Percentiles rank a stretch among this genome's conserved stretches.
phyloP scores from a whole-genome alignment of 139 green algal species.

The Micromonas commoda region DNA sequence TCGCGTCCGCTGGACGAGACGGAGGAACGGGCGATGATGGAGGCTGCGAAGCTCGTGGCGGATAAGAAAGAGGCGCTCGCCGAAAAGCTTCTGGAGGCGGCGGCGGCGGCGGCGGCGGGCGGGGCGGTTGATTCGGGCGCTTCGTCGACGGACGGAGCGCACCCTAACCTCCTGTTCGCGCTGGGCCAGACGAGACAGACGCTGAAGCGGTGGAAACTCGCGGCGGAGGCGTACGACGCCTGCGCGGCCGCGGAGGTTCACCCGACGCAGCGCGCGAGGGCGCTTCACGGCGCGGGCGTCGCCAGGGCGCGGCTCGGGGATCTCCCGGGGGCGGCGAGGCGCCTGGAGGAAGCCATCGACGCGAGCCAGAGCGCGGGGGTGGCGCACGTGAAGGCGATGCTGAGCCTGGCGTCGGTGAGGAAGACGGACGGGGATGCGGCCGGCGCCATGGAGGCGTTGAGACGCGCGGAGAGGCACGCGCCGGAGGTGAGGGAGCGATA shows the following conservation, averaged over 20 bases:
- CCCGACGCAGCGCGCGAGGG: neutral
- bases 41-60: neutral
- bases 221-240: neutral
- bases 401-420: neutral
- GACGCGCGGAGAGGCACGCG: neutral
- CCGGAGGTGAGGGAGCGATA: conserved; percentile 3
- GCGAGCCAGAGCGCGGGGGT: neutral
- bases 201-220: conserved; percentile 12
- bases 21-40: neutral
- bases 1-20: neutral
- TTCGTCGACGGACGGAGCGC: neutral
- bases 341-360: neutral
- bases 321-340: neutral
- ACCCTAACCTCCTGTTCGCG: conserved; percentile 2
- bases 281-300: neutral
- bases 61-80: neutral
- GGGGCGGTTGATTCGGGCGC: neutral
- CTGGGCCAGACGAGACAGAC: neutral
- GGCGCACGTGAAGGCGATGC: neutral
- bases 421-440: conserved; percentile 10
- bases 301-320: neutral
- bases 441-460: neutral
- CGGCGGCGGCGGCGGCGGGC: no score
- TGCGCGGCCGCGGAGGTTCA: neutral
- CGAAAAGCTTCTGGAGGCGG: neutral